phyloP scores from a whole-genome alignment of 106 monocot genomes.

The Dendrobium officinale region DNA sequence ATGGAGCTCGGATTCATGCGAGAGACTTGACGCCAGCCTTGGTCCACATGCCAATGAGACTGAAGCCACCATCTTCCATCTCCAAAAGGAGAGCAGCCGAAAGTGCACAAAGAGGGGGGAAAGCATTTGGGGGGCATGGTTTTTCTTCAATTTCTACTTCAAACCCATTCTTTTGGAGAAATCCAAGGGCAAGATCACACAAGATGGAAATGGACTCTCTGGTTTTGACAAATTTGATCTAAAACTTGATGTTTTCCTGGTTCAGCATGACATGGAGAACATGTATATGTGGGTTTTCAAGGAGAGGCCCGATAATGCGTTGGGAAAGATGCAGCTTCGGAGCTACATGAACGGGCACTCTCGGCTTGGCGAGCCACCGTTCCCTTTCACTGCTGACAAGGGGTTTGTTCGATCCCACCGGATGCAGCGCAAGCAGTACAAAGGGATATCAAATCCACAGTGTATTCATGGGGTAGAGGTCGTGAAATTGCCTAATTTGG shows the following conservation, averaged over 20 bases:
- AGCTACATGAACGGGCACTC: constrained; percentile 44
- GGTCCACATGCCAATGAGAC: constrained; percentile 22
- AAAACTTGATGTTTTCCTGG: constrained; percentile 25
- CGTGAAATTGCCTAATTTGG: constrained; percentile 25
- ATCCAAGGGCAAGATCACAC: constrained; percentile 19
- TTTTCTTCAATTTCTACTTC: constrained; percentile 25
- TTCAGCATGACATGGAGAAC: constrained; percentile 49
- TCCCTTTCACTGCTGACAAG: constrained; percentile 29
- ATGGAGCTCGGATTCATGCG: constrained; percentile 27
- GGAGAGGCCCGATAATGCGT: not conserved
- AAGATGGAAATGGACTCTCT: constrained; percentile 10
- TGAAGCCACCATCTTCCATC: constrained; percentile 16
- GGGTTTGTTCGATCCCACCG: constrained; percentile 24
- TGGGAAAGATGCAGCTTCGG: constrained; percentile 42
- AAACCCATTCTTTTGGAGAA: constrained; percentile 29
- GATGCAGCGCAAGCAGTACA: constrained; percentile 19
- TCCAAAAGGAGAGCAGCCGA: constrained; percentile 16
- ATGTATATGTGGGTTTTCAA: constrained; percentile 49
- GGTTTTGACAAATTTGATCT: constrained; percentile 30
- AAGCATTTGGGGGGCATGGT: constrained; percentile 24
- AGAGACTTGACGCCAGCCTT: constrained; percentile 25
- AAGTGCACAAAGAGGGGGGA: constrained; percentile 28
- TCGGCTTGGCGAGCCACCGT: constrained; percentile 33
- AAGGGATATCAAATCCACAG: constrained; percentile 36
- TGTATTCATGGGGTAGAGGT: constrained; percentile 38